Percentiles rank a stretch among this genome's conserved stretches.
phyloP scores from a whole-genome alignment of 768 basidiomycete genomes.

The Mycena leptocephala region DNA sequence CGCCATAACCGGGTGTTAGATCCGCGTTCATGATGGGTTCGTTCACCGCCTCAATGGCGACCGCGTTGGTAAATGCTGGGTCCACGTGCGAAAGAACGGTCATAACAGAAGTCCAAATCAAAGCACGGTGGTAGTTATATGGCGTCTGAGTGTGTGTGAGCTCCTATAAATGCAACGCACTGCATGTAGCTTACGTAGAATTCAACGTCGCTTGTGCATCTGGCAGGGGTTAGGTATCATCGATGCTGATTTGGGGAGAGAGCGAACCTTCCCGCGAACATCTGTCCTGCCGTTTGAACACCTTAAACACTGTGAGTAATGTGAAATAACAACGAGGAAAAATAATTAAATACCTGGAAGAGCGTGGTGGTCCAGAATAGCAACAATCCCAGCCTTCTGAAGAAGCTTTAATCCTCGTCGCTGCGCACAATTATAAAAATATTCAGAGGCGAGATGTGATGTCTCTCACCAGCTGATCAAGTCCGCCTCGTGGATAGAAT shows the following conservation, averaged over 20 bases:
- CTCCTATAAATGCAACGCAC: not conserved
- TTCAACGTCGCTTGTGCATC: slow-evolving; percentile 78
- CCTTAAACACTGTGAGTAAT: slow-evolving; percentile 59
- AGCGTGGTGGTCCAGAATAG: slow-evolving; percentile 76
- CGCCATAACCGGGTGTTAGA: slow-evolving; percentile 78
- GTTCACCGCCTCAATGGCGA: slow-evolving; percentile 84
- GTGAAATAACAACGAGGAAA: slow-evolving; percentile 60
- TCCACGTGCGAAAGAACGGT: slow-evolving; percentile 81
- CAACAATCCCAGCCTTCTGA: slow-evolving; percentile 73
- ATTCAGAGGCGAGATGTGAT: not conserved
- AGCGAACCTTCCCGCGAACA: slow-evolving; percentile 79
- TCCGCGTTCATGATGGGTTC: slow-evolving; percentile 84
- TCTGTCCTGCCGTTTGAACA: slow-evolving; percentile 72
- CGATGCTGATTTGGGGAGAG: not conserved
- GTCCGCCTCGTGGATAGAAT: slow-evolving; percentile 80
- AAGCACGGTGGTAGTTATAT: slow-evolving; percentile 82
- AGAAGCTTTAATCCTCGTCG: slow-evolving; percentile 76
- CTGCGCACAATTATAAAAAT: slow-evolving; percentile 51
- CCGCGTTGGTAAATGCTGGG: slow-evolving; percentile 74
- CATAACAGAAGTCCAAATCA: slow-evolving; percentile 90
- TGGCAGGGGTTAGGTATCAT: slow-evolving; percentile 41
- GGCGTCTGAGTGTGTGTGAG: slow-evolving; percentile 61
- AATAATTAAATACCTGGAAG: slow-evolving; percentile 57
- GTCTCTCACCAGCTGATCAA: slow-evolving; percentile 70
- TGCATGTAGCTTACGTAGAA: slow-evolving; percentile 73